These are phyloP conservation scores for Colletotrichum echinochloae DNA, from an alignment of 2,329 filamentous ascomycete species.

Conservation along the genomic window DNA sequence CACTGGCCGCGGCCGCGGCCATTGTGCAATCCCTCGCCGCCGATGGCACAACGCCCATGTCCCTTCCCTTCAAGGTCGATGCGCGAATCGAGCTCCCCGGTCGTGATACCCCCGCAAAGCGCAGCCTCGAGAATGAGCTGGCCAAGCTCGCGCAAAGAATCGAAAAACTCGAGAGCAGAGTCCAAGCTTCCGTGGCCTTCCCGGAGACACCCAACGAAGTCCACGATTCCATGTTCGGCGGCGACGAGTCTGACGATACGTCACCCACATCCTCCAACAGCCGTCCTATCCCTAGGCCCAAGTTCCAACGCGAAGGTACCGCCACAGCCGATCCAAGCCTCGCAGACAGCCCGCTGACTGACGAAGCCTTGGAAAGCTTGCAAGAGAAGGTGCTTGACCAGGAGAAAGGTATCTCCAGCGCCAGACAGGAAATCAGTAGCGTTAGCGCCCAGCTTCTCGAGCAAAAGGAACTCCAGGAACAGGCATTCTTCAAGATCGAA, in stretches of 20 bases:
- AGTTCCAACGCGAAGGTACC: conserved; percentile 43
- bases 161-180: conserved; percentile 84
- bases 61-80: conserved; percentile 56
- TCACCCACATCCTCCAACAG: conserved; percentile 57
- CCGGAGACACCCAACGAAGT: conserved; percentile 87
- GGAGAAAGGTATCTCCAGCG: conserved; percentile 89
- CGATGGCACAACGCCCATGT: conserved; percentile 54
- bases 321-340: conserved; percentile 44
- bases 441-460: conserved; percentile 88
- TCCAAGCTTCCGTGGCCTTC: conserved; percentile 71
- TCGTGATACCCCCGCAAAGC: conserved; percentile 79
- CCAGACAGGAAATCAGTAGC: conserved; percentile 85
- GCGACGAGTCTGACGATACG: conserved; percentile 65
- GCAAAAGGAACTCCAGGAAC: conserved; percentile 87
- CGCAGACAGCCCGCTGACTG: conserved; percentile 49
- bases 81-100: conserved; percentile 79
- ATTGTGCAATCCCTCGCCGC: conserved; percentile 65
- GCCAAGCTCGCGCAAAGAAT: conserved; percentile 81
- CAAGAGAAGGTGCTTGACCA: conserved; percentile 94
- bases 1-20: conserved; percentile 65
- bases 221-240: conserved; percentile 72
- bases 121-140: conserved; percentile 84
- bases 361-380: conserved; percentile 86
- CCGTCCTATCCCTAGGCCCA: conserved; percentile 42
- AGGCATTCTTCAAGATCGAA: conserved; percentile 84